Conservation (phyloP, 495 filamentous ascomycete genomes). For the Aspergillus campestris region DNA sequence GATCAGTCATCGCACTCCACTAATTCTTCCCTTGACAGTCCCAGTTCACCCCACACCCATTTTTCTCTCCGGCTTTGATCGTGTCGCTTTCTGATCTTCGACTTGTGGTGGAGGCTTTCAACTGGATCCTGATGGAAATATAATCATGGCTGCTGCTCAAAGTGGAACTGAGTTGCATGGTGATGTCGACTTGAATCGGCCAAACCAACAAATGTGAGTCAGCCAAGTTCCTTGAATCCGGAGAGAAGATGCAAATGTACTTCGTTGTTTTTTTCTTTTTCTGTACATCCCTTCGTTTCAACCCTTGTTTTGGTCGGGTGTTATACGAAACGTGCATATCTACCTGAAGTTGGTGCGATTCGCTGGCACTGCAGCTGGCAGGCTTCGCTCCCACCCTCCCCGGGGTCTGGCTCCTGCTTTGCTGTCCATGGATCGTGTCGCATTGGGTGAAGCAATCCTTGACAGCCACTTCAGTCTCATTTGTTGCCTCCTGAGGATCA, state of each 20-base stretch:
- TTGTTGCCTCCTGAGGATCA: conserved; percentile 1
- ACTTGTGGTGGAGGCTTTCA: conserved; percentile 14
- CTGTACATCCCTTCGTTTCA: background rate
- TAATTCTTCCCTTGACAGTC: background rate
- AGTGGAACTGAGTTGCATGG: conserved; percentile 42
- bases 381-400: background rate
- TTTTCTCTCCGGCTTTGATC: conserved; percentile 4
- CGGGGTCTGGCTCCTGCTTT: conserved; percentile 1
- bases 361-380: no score
- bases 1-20: background rate
- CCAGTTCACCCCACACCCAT: conserved; percentile 3
- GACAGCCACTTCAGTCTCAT: conserved; percentile 1
- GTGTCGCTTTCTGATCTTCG: conserved; percentile 3
- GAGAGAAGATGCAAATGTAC: background rate
- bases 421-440: conserved; percentile 1
- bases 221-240: conserved; percentile 3
- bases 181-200: conserved; percentile 46
- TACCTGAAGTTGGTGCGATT: no score
- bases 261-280: conserved; percentile 4
- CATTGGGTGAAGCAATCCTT: conserved; percentile 2
- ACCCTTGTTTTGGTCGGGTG: background rate
- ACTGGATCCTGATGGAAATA: conserved; percentile 34
- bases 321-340: no score
- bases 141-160: conserved; percentile 39
- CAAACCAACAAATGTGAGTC: conserved; percentile 42